Conservation (phyloP, 208 protist species). For the Trypanosoma rangeli region DNA sequence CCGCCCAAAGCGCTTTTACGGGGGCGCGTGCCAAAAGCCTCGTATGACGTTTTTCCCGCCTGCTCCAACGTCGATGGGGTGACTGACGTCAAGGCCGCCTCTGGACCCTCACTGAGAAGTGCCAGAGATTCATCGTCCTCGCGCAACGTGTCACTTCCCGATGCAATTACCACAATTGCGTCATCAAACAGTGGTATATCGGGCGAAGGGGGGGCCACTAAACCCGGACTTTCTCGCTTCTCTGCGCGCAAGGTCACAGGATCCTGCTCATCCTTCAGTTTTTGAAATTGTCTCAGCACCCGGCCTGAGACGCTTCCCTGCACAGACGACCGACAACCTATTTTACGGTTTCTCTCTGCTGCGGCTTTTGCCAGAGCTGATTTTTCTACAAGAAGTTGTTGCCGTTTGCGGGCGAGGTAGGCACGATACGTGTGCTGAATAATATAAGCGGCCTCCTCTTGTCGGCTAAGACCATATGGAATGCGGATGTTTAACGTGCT, state of each 20-base stretch:
- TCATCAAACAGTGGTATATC: constrained; percentile 3
- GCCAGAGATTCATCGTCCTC: not conserved
- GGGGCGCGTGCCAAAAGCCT: not conserved
- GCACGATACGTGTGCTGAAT: constrained; percentile 65
- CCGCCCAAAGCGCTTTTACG: not conserved
- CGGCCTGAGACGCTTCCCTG: not conserved
- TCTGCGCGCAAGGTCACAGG: not conserved
- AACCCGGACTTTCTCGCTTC: not conserved
- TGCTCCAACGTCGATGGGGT: not conserved
- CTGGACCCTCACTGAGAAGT: not conserved
- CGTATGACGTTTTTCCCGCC: not conserved
- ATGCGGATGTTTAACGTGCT: constrained; percentile 26
- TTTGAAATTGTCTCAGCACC: not conserved
- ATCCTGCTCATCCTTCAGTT: not conserved
- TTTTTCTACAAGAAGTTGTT: not conserved
- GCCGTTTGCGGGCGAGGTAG: constrained; percentile 31
- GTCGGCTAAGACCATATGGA: constrained; percentile 23
- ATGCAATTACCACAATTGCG: not conserved
- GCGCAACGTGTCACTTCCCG: not conserved
- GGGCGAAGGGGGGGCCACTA: not conserved
- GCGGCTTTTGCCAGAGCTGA: not conserved
- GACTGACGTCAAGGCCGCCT: not conserved
- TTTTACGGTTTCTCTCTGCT: not conserved
- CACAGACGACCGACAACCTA: not conserved
- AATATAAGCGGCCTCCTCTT: constrained; percentile 58